phyloP scores from a whole-genome alignment of 163 green algal species.

The Volvox carteri region DNA sequence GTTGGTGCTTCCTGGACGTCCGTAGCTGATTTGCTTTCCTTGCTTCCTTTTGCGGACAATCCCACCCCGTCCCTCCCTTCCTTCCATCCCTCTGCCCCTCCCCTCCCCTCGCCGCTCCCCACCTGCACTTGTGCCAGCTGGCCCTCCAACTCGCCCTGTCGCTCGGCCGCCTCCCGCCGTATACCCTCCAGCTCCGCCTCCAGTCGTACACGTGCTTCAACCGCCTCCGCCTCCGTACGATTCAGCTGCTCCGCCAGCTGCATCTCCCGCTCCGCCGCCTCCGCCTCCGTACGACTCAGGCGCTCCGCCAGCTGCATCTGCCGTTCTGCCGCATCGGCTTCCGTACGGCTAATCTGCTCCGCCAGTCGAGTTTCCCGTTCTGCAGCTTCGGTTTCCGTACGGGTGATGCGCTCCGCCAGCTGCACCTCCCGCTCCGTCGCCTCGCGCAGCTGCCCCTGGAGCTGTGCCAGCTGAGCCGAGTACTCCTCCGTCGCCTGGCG shows the following conservation, averaged over 20 bases:
- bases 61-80: no score
- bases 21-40: no score
- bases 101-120: background rate
- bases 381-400: background rate
- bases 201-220: conserved; percentile 8
- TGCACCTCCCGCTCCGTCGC: conserved; percentile 38
- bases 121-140: conserved; percentile 42
- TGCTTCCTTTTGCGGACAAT: no score
- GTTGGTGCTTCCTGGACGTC: no score
- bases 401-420: background rate
- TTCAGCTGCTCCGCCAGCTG: conserved; percentile 3
- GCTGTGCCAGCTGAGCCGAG: conserved; percentile 5
- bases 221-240: background rate
- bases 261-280: conserved; percentile 42
- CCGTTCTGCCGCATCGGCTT: conserved; percentile 24
- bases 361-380: conserved; percentile 34
- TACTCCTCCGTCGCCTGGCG: conserved; percentile 10
- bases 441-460: conserved; percentile 40
- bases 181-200: conserved; percentile 10
- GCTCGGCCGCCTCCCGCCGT: background rate
- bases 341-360: background rate
- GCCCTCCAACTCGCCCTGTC: background rate
- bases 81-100: background rate
- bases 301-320: conserved; percentile 24
- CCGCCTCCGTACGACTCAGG: background rate